A percentile compares a stretch with the other conserved stretches of the same genome.
Evolutionary conservation across 768 basidiomycete genomes (phyloP).

Genomic region (Rhizopogon rudus): DNA sequence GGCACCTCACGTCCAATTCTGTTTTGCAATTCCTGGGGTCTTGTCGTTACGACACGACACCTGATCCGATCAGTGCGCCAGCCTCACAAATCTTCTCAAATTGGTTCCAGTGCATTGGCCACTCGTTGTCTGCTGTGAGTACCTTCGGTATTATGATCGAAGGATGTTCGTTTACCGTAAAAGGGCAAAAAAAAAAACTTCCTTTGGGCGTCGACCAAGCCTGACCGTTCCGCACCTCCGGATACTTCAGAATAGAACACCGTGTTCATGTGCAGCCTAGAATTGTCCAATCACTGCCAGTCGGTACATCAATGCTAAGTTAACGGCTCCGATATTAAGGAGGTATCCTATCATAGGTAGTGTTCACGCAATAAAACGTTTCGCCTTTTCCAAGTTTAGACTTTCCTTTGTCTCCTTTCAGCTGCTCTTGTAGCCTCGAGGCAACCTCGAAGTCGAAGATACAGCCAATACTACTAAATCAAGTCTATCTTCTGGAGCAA

Average conservation of each 20-base stretch:
- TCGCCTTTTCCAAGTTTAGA: slow-evolving; percentile 43
- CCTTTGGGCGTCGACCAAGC: slow-evolving; percentile 50
- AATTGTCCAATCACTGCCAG: slow-evolving; percentile 37
- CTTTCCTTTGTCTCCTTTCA: not conserved
- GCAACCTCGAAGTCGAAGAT: slow-evolving; percentile 39
- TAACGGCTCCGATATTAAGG: slow-evolving; percentile 29
- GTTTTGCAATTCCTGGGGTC: no score
- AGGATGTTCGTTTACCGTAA: not conserved
- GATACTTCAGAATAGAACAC: slow-evolving; percentile 49
- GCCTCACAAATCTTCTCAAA: no score
- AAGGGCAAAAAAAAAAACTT: slow-evolving; percentile 46
- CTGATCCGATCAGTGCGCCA: no score
- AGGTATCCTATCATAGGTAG: slow-evolving; percentile 38
- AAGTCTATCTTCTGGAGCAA: not conserved
- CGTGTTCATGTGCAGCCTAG: slow-evolving; percentile 50
- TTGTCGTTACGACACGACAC: no score
- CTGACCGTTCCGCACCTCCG: slow-evolving; percentile 50
- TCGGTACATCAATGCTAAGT: slow-evolving; percentile 2
- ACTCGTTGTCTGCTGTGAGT: no score
- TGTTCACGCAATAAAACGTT: slow-evolving; percentile 39
- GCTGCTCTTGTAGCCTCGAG: not conserved
- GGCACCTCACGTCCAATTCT: no score
- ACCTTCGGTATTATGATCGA: no score
- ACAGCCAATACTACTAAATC: slow-evolving; percentile 45
- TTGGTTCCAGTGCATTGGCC: no score